Conservation (phyloP, 1,284 basidiomycete genomes). For the Rhodotorula sp. region DNA sequence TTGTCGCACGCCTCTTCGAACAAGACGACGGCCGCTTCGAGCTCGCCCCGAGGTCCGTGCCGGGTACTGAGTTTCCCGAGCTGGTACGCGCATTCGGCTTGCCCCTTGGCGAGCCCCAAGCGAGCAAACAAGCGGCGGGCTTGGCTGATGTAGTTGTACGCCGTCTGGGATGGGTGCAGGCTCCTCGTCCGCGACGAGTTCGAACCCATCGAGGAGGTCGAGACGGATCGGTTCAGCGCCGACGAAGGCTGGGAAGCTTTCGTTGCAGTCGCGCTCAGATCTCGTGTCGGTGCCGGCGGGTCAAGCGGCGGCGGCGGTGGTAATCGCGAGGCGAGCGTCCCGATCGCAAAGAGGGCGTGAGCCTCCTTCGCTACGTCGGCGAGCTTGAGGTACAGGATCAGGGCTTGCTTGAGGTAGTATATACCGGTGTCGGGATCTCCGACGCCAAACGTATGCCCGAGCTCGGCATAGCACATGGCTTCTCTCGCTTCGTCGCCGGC, state of each 20-base stretch:
- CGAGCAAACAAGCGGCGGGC: constrained; percentile 19
- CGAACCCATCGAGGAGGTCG: neutral
- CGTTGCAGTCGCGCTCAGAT: neutral
- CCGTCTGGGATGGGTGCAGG: neutral
- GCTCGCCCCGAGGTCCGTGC: constrained; percentile 1
- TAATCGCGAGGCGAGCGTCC: neutral
- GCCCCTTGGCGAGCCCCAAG: neutral
- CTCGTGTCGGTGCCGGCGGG: neutral
- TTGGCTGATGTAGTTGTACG: constrained; percentile 12
- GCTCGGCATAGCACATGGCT: constrained; percentile 27
- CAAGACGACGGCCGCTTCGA: constrained; percentile 15
- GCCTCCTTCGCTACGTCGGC: constrained; percentile 18
- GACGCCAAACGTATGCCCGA: constrained; percentile 13
- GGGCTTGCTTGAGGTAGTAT: constrained; percentile 20
- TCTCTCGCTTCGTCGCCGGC: constrained; percentile 8
- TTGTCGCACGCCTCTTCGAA: constrained; percentile 20
- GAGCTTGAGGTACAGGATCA: constrained; percentile 24
- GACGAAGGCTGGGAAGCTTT: neutral
- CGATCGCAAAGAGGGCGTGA: constrained; percentile 16
- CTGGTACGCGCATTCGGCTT: constrained; percentile 17
- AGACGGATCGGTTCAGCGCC: neutral
- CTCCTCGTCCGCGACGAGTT: neutral
- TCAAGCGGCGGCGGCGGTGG: neutral
- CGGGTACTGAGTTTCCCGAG: constrained; percentile 21
- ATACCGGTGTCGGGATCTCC: constrained; percentile 3